These are phyloP conservation scores for Hibiscus syriacus DNA, from an alignment of 345 rosid species.

Conservation along the genomic window DNA sequence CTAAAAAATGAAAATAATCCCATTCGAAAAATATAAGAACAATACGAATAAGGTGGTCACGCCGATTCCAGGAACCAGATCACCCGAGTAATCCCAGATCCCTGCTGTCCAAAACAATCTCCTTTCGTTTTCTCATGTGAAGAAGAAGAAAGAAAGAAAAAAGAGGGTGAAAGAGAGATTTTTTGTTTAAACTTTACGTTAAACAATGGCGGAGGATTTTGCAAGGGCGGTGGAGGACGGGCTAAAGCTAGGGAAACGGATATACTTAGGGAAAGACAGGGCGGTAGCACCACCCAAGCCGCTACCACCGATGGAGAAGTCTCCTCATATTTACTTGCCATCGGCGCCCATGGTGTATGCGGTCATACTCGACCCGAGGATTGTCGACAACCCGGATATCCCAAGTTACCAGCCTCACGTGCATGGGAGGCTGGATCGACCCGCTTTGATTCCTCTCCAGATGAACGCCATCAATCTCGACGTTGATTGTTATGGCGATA, in stretches of 20 bases:
- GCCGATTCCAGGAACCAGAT: not conserved
- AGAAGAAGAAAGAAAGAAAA: not conserved
- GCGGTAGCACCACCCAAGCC: constrained; percentile 64
- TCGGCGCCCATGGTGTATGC: constrained; percentile 86
- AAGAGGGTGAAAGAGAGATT: not conserved
- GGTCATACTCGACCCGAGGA: constrained; percentile 62
- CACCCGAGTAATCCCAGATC: not conserved
- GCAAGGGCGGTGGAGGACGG: constrained; percentile 79
- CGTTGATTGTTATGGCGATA: constrained; percentile 53
- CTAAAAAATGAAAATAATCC: too few species aligned
- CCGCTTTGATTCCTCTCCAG: constrained; percentile 82
- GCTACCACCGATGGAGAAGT: constrained; percentile 49
- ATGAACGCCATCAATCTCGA: constrained; percentile 64
- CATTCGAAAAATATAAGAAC: too few species aligned
- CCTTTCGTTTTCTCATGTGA: not conserved
- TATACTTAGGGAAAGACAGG: constrained; percentile 69
- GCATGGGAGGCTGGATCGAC: constrained; percentile 85
- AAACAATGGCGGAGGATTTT: constrained; percentile 67
- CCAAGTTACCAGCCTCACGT: constrained; percentile 98
- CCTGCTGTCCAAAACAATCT: not conserved
- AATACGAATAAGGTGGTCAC: too few species aligned
- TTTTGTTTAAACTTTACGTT: not conserved
- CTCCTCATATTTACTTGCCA: constrained; percentile 39
- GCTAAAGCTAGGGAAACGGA: constrained; percentile 60
- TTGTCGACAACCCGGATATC: constrained; percentile 87